A percentile compares a stretch with the other conserved stretches of the same genome.
These are phyloP conservation scores for Aspergillus indologenus DNA, from an alignment of 495 filamentous ascomycete genomes.

Conservation along the genomic window DNA sequence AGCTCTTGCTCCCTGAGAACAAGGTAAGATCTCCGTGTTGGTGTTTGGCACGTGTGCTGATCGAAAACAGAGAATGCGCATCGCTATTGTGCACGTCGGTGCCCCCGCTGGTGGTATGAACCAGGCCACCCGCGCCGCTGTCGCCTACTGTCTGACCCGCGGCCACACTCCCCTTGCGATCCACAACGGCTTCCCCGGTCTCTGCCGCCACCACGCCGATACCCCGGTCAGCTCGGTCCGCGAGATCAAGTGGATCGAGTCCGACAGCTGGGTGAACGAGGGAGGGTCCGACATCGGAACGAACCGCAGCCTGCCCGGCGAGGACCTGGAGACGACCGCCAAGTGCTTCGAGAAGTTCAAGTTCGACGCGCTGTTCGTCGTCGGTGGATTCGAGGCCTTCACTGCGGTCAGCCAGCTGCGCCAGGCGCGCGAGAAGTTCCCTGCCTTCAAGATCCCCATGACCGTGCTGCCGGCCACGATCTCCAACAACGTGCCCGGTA, in stretches of 20 bases:
- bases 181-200: constrained; percentile 95
- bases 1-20: constrained; percentile 60
- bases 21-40: constrained; percentile 53
- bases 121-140: constrained; percentile 88
- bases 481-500: constrained; percentile 97
- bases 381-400: constrained; percentile 97
- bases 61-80: constrained; percentile 70
- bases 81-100: constrained; percentile 95
- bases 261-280: constrained; percentile 91
- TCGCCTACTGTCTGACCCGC: constrained; percentile 92
- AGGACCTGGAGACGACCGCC: constrained; percentile 79
- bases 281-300: constrained; percentile 98
- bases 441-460: constrained; percentile 91
- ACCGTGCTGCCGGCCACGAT: constrained; percentile 92
- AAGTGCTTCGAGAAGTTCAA: constrained; percentile 79
- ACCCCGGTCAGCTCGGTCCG: constrained; percentile 78
- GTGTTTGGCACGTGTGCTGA: constrained; percentile 9
- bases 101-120: constrained; percentile 99
- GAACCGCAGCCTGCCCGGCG: constrained; percentile 85
- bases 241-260: constrained; percentile 85
- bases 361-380: constrained; percentile 86
- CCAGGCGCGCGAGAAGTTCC: constrained; percentile 70
- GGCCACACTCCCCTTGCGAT: constrained; percentile 90
- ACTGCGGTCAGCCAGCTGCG: constrained; percentile 85
- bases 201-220: constrained; percentile 86